phyloP scores from a whole-genome alignment of 257 asterid genomes.

The Galeopsis tetrahit region DNA sequence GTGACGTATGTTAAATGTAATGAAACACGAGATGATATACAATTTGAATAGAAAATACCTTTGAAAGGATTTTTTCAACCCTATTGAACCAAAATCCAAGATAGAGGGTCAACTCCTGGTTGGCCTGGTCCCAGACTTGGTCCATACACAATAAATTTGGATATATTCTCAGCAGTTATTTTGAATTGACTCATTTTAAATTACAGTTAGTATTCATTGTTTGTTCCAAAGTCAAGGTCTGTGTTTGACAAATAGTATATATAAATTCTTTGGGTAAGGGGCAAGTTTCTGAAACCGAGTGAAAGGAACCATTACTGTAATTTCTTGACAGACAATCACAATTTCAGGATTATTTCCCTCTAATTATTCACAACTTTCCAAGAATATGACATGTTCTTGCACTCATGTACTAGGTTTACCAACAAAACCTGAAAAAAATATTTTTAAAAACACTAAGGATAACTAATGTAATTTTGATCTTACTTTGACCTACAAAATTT shows the following conservation, averaged over 20 bases:
- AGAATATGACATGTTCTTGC: slow-evolving; percentile 8
- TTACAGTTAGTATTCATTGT: neutral
- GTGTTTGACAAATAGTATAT: slow-evolving; percentile 36
- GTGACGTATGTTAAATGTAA: no score
- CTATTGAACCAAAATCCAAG: neutral
- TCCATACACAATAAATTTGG: slow-evolving; percentile 9
- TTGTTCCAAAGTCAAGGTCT: slow-evolving; percentile 26
- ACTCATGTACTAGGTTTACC: neutral
- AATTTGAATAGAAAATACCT: no score
- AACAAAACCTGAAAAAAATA: neutral
- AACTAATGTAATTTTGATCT: no score
- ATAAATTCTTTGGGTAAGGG: slow-evolving; percentile 25
- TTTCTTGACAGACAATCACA: neutral
- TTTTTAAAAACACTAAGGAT: no score
- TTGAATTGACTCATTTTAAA: slow-evolving; percentile 24
- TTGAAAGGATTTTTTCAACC: slow-evolving; percentile 29
- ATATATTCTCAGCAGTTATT: slow-evolving; percentile 8
- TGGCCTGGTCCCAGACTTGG: neutral
- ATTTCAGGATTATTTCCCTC: slow-evolving; percentile 7
- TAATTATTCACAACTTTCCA: neutral
- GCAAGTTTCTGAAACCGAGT: slow-evolving; percentile 37
- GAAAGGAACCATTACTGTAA: neutral
- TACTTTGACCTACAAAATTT: neutral
- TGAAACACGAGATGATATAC: no score
- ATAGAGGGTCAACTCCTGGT: slow-evolving; percentile 26